A percentile compares a stretch with the other conserved stretches of the same genome.
phyloP scores from a whole-genome alignment of 257 asterid species.

The Linaria vulgaris region DNA sequence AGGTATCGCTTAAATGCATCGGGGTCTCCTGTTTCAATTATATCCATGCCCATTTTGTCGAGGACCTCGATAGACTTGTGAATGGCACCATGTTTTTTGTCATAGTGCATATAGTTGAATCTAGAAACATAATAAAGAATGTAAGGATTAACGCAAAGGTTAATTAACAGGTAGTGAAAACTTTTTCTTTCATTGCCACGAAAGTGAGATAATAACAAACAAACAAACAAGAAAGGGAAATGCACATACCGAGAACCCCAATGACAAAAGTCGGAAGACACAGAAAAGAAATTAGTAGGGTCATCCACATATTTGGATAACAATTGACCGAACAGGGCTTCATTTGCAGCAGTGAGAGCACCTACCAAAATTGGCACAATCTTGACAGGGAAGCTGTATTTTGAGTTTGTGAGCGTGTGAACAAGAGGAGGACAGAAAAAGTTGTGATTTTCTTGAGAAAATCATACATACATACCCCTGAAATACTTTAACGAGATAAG shows the following conservation, averaged over 20 bases:
- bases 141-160: not conserved
- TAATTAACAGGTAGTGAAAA: not conserved
- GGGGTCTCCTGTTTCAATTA: slow-evolving; percentile 88
- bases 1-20: slow-evolving; percentile 82
- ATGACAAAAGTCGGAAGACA: slow-evolving; percentile 97
- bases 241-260: slow-evolving; percentile 90
- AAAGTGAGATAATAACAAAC: not conserved
- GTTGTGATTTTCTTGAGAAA: slow-evolving; percentile 12
- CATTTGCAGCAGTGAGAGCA: slow-evolving; percentile 76
- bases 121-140: slow-evolving; percentile 36
- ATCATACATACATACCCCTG: slow-evolving; percentile 74
- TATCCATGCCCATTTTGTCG: slow-evolving; percentile 90
- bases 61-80: slow-evolving; percentile 85
- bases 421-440: not conserved
- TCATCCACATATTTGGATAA: slow-evolving; percentile 87
- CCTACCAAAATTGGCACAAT: slow-evolving; percentile 96
- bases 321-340: slow-evolving; percentile 71
- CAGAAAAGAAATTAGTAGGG: slow-evolving; percentile 89
- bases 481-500: slow-evolving; percentile 89
- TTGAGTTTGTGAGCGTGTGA: too few relatives aligned
- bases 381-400: slow-evolving; percentile 66
- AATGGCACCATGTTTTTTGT: slow-evolving; percentile 81
- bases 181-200: not conserved
- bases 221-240: not conserved
- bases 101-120: slow-evolving; percentile 76